A percentile compares a stretch with the other conserved stretches of the same genome.
phyloP scores from a whole-genome alignment of 2,329 filamentous ascomycete species.

The Ophiostoma angusticollis region DNA sequence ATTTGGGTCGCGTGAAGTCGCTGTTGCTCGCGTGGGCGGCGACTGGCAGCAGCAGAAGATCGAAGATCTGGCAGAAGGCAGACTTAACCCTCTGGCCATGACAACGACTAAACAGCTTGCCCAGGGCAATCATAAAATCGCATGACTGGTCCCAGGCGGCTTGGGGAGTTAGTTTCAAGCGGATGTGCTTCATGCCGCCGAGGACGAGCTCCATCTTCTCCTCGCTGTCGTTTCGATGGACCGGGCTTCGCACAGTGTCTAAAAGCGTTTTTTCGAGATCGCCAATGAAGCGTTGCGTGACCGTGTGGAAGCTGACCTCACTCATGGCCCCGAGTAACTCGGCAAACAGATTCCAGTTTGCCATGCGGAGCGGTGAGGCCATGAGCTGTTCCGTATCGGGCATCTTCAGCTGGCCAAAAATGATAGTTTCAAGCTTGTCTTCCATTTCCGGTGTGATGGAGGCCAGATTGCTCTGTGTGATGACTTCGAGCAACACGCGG shows the following conservation, averaged over 20 bases:
- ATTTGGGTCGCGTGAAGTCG: constrained; percentile 69
- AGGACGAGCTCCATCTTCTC: constrained; percentile 77
- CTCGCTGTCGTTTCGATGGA: constrained; percentile 54
- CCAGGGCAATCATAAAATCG: constrained; percentile 73
- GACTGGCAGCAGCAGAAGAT: constrained; percentile 74
- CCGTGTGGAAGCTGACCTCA: constrained; percentile 74
- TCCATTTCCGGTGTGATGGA: constrained; percentile 85
- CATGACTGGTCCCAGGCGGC: constrained; percentile 76
- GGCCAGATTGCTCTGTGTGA: constrained; percentile 72
- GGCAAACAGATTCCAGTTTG: constrained; percentile 92
- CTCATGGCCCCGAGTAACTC: constrained; percentile 95
- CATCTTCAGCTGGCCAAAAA: constrained; percentile 87
- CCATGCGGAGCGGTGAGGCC: constrained; percentile 68
- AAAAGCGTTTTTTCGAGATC: constrained; percentile 70
- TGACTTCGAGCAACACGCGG: constrained; percentile 84
- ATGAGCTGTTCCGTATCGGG: constrained; percentile 71
- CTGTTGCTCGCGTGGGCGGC: constrained; percentile 64
- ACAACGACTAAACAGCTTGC: constrained; percentile 68
- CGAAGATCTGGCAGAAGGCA: constrained; percentile 85
- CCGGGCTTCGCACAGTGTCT: constrained; percentile 60
- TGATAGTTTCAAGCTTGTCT: constrained; percentile 85
- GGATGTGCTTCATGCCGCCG: constrained; percentile 81
- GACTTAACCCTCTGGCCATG: constrained; percentile 87
- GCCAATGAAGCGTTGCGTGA: constrained; percentile 66
- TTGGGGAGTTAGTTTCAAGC: constrained; percentile 59